Percentiles rank a stretch among this genome's conserved stretches.
Evolutionary conservation across 306 rosid species (phyloP).

Genomic region (Glycine tomentella): DNA sequence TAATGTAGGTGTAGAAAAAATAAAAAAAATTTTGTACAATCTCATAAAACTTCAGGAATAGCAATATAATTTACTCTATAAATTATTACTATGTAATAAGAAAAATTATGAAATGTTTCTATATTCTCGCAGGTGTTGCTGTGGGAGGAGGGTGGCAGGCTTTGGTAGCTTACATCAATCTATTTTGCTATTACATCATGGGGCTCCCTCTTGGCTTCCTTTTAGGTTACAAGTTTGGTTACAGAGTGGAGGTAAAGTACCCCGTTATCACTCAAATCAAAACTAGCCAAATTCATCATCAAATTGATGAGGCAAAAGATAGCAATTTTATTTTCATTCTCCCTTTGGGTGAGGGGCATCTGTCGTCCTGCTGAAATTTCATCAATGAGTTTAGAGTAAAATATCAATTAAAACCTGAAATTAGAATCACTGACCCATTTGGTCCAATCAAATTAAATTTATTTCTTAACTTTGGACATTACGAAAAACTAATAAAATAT

Average conservation of each 20-base stretch:
- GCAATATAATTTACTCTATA: no score
- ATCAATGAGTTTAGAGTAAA: no score
- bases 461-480: background rate
- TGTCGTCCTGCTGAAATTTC: no score
- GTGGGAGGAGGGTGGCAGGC: slow-evolving; percentile 99
- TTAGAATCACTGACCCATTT: no score
- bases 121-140: slow-evolving; percentile 77
- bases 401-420: no score
- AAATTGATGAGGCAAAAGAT: background rate
- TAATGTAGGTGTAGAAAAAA: no score
- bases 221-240: slow-evolving; percentile 74
- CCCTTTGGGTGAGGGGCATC: no score
- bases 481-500: background rate
- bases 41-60: no score
- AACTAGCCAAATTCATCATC: slow-evolving; percentile 19
- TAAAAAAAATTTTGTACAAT: no score
- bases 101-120: background rate
- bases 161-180: slow-evolving; percentile 87
- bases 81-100: background rate
- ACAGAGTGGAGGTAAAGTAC: slow-evolving; percentile 76
- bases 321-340: background rate
- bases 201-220: slow-evolving; percentile 91
- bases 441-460: background rate
- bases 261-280: background rate
- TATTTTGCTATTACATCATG: slow-evolving; percentile 78